Evolutionary conservation across 805 yeast genomes (phyloP).

Genomic region (Saturnispora dispora): DNA sequence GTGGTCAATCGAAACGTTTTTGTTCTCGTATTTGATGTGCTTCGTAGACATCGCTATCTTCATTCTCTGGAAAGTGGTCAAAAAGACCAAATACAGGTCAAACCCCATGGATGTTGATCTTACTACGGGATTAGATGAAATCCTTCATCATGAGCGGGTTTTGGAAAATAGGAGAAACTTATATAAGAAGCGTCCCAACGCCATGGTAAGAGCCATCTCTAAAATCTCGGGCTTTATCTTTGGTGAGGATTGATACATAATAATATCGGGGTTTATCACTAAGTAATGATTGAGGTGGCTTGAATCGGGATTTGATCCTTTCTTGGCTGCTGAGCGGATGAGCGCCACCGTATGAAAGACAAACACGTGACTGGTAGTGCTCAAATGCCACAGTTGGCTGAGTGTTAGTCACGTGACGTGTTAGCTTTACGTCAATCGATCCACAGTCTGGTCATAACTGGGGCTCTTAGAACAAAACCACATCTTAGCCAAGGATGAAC

Average conservation of each 20-base stretch:
- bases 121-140: slow-evolving; percentile 43
- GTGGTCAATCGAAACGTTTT: slow-evolving; percentile 61
- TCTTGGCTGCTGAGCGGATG: background rate
- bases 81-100: slow-evolving; percentile 37
- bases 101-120: slow-evolving; percentile 44
- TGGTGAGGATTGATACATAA: slow-evolving; percentile 10
- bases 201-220: slow-evolving; percentile 1
- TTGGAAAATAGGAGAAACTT: slow-evolving; percentile 11
- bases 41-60: slow-evolving; percentile 44
- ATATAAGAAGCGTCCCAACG: slow-evolving; percentile 3
- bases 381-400: background rate
- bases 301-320: background rate
- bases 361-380: background rate
- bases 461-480: background rate
- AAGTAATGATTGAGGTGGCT: slow-evolving; percentile 9
- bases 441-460: background rate
- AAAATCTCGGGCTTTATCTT: slow-evolving; percentile 10
- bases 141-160: slow-evolving; percentile 45
- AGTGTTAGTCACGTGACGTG: background rate
- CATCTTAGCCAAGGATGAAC: background rate
- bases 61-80: slow-evolving; percentile 43
- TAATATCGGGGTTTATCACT: slow-evolving; percentile 10
- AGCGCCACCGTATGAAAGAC: background rate
- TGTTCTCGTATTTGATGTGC: slow-evolving; percentile 64
- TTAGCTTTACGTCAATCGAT: background rate